Percentiles rank a stretch among this genome's conserved stretches.
Conservation (phyloP, 1,284 basidiomycete species). For the Coriolopsis trogii region DNA sequence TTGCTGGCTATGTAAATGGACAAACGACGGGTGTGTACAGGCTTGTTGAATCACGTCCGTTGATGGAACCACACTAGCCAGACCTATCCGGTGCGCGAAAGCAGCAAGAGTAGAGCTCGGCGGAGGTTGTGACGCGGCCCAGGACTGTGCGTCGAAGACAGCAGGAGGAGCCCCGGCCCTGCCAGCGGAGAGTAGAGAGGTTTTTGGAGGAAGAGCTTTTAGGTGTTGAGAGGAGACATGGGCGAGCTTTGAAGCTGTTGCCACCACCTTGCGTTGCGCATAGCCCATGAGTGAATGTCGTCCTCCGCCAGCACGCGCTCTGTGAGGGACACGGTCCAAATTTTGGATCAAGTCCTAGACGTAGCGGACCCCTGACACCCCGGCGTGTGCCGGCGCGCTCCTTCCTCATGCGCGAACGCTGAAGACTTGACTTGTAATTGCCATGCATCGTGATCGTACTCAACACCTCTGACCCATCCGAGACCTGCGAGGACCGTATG, state of each 20-base stretch:
- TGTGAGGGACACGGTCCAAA: slow-evolving; percentile 14
- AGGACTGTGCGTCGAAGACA: slow-evolving; percentile 62
- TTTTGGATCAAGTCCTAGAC: slow-evolving; percentile 15
- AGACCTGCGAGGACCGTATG: no score
- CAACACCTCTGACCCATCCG: no score
- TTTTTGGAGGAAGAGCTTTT: slow-evolving; percentile 64
- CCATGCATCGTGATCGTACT: no score
- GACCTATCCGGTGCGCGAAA: slow-evolving; percentile 75
- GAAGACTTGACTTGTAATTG: no score
- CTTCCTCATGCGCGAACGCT: neutral
- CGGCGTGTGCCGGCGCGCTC: slow-evolving; percentile 3
- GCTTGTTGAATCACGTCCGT: slow-evolving; percentile 65
- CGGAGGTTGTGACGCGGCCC: slow-evolving; percentile 75
- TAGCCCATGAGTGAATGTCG: slow-evolving; percentile 49
- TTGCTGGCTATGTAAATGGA: slow-evolving; percentile 56
- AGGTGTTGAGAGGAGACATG: slow-evolving; percentile 58
- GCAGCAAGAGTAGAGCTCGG: slow-evolving; percentile 73
- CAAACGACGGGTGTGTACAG: slow-evolving; percentile 83
- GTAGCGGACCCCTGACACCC: slow-evolving; percentile 18
- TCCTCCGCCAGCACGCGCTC: slow-evolving; percentile 28
- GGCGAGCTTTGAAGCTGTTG: slow-evolving; percentile 56
- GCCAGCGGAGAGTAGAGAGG: slow-evolving; percentile 43
- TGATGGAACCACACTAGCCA: slow-evolving; percentile 53
- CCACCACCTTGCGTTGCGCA: slow-evolving; percentile 60
- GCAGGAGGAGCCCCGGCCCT: slow-evolving; percentile 25